Conservation (phyloP, 352 stramenopile genomes). For the Globisporangium spinosum region DNA sequence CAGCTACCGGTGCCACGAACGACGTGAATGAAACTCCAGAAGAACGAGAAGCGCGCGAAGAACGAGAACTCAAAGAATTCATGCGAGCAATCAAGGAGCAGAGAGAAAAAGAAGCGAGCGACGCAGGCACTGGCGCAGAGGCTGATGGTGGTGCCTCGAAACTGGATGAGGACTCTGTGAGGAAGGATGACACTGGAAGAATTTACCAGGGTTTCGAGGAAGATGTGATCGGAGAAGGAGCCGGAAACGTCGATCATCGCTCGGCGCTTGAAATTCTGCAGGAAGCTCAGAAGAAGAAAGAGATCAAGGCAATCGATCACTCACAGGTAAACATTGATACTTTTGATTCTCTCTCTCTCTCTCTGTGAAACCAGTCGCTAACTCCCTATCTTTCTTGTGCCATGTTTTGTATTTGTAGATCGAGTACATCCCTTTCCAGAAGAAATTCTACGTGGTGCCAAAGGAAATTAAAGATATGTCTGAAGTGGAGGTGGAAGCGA, state of each 20-base stretch:
- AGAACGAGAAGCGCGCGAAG: constrained; percentile 71
- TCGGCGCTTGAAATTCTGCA: constrained; percentile 90
- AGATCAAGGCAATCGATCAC: constrained; percentile 97
- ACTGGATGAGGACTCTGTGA: constrained; percentile 22
- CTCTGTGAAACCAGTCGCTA: background rate
- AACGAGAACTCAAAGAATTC: constrained; percentile 82
- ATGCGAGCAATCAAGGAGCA: constrained; percentile 82
- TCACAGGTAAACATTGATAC: constrained; percentile 32
- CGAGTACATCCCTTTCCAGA: constrained; percentile 96
- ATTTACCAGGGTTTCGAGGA: constrained; percentile 86
- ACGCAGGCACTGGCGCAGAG: background rate
- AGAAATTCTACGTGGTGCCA: constrained; percentile 98
- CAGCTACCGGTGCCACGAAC: background rate
- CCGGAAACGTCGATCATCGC: constrained; percentile 62
- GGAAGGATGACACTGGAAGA: constrained; percentile 65
- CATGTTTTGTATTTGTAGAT: constrained; percentile 40
- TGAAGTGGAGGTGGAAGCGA: constrained; percentile 76
- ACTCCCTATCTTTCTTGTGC: background rate
- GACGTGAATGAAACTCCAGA: constrained; percentile 50
- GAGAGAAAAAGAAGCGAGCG: constrained; percentile 46
- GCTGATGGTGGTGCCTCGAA: constrained; percentile 7
- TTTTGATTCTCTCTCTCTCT: background rate
- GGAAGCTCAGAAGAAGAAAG: constrained; percentile 90
- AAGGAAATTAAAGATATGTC: constrained; percentile 90
- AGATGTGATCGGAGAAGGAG: constrained; percentile 82